Evolutionary conservation across 2,329 filamentous ascomycete species (phyloP).

Genomic region (Eurotiales sp.): DNA sequence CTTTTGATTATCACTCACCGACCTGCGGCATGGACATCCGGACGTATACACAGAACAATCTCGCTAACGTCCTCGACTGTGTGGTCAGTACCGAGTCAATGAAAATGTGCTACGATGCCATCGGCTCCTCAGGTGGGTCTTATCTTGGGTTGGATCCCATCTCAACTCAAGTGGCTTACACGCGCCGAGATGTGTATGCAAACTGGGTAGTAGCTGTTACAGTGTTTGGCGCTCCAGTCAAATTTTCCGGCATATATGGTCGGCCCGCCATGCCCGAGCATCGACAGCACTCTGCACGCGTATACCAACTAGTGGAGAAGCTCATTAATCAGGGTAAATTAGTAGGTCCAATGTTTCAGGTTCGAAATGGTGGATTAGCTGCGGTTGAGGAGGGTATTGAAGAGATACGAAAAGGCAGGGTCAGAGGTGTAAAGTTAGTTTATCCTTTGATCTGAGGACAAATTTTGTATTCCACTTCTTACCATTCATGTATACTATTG

Average conservation of each 20-base stretch:
- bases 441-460: too few species aligned
- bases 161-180: neutral
- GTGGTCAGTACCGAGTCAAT: constrained; percentile 34
- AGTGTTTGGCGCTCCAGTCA: neutral
- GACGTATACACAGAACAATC: constrained; percentile 34
- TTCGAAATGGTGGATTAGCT: too few species aligned
- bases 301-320: too few species aligned
- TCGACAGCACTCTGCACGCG: too few species aligned
- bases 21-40: constrained; percentile 36
- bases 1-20: constrained; percentile 44
- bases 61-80: constrained; percentile 44
- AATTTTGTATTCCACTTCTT: too few species aligned
- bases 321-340: too few species aligned
- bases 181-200: neutral
- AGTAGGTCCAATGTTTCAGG: too few species aligned
- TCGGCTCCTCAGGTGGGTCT: constrained; percentile 32
- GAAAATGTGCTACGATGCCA: constrained; percentile 35
- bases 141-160: neutral
- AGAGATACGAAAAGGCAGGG: too few species aligned
- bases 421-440: too few species aligned
- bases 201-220: neutral
- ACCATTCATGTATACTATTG: too few species aligned
- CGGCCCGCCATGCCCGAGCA: neutral
- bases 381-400: too few species aligned
- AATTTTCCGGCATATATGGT: neutral